These are phyloP conservation scores for Gentiana dahurica DNA, from an alignment of 257 asterid species.

Conservation along the genomic window DNA sequence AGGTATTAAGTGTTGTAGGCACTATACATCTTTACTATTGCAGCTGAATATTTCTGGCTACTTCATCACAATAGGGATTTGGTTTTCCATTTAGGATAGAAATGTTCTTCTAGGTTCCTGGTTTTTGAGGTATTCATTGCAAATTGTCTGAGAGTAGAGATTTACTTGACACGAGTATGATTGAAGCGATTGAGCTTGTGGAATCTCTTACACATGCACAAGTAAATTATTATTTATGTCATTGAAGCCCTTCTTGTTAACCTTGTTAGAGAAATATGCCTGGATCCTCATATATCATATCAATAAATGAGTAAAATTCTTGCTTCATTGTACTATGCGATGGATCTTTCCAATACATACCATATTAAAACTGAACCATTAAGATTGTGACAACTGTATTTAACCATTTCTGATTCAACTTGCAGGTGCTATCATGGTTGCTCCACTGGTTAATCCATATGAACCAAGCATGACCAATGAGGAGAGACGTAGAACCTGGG, in stretches of 20 bases:
- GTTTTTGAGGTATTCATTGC: neutral
- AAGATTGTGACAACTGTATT: constrained; percentile 1
- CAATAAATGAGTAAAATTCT: neutral
- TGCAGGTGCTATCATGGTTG: constrained; percentile 87
- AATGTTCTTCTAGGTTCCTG: no score
- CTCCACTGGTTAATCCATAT: constrained; percentile 89
- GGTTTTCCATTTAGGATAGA: no score
- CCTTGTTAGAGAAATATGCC: neutral
- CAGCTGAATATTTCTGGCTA: no score
- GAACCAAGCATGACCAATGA: constrained; percentile 68
- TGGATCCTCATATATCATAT: neutral
- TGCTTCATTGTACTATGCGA: neutral
- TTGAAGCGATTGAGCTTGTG: no score
- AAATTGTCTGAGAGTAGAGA: neutral
- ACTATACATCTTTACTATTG: no score
- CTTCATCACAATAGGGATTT: no score
- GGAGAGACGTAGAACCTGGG: constrained; percentile 77
- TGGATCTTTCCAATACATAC: neutral
- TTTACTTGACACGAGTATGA: no score
- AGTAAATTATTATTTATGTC: no score
- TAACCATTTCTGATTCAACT: constrained; percentile 13
- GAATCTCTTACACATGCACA: no score
- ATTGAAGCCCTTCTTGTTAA: neutral
- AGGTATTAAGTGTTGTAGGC: no score
- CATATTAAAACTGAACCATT: neutral